These are phyloP conservation scores for Pyricularia pennisetigena DNA, from an alignment of 2,329 filamentous ascomycete species.

Conservation along the genomic window DNA sequence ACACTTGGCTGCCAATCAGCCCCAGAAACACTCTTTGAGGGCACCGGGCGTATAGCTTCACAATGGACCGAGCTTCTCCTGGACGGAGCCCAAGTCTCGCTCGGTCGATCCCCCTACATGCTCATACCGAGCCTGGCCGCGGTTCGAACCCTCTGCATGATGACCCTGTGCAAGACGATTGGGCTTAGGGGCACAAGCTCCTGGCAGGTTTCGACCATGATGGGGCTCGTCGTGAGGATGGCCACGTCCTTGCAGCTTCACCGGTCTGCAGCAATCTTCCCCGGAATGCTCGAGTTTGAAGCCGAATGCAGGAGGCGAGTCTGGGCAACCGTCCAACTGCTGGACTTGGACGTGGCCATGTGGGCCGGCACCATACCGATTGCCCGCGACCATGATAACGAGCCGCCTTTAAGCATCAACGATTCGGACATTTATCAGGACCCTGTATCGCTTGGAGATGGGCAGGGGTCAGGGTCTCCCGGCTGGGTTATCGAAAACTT, in stretches of 20 bases:
- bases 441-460: background rate
- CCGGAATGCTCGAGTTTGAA: constrained; percentile 10
- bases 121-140: constrained; percentile 12
- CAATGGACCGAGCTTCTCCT: constrained; percentile 14
- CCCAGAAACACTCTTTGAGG: constrained; percentile 7
- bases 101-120: constrained; percentile 13
- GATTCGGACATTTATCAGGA: constrained; percentile 9
- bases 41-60: constrained; percentile 11
- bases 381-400: constrained; percentile 11
- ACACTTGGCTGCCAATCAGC: constrained; percentile 14
- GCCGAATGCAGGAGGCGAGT: constrained; percentile 14
- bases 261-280: constrained; percentile 9
- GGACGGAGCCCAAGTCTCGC: constrained; percentile 14
- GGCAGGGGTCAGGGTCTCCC: background rate
- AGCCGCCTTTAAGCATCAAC: constrained; percentile 13
- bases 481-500: constrained; percentile 2
- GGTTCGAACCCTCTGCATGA: constrained; percentile 16
- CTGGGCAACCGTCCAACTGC: constrained; percentile 16
- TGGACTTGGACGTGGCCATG: constrained; percentile 17
- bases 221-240: constrained; percentile 12
- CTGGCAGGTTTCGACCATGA: constrained; percentile 12
- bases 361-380: constrained; percentile 13
- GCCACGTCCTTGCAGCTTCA: constrained; percentile 16
- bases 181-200: constrained; percentile 13
- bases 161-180: constrained; percentile 13